Base-by-base conservation (phyloP, 805 yeast species). In the Candida caryicola region DNA sequence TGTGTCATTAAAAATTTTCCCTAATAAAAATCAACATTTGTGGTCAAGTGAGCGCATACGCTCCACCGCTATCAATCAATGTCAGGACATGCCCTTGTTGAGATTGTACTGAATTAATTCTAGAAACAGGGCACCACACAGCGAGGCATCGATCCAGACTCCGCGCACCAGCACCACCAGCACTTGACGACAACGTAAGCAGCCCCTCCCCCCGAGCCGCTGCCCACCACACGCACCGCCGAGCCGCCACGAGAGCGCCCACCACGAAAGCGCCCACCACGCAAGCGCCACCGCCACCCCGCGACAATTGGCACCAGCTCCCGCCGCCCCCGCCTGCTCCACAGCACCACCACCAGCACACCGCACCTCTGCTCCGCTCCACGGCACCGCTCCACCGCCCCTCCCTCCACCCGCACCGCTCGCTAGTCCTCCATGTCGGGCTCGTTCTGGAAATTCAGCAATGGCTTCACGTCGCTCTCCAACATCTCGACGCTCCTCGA, bases 361-460 rank as follows among this genome's bases (percentile, higher is more conserved):
- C n/a, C n/a, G n/a, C n/a, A n/a, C n/a, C n/a, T n/a, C 29, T 6
- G 5, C 13, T 26, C 7, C 29, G 15, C n/a, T 13, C 12, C 6
- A 5, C 12, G n/a, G 15, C 29, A 7, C 9, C 23, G 9, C 17
- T 8, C 8, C 32, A 12, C 17, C 18, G 2, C 17, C 32, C 14
- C 15, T 21, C 14, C 15, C 30, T 12, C 23, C 27, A 5, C 29
- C n/a, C 21, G 23, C 21, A 26, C 19, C 30, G 9, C 23, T 14
- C 18, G 5, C 32, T 16, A 12, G 29, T 19, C 9, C 13, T 9
- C 36, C 40, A 69, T 69, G 74, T 67, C 73, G n/a, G 70, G 73
- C 14, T 64, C 72, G 14, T 69, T 69, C 47, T 69, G 74, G 74
- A 69, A 69, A 50, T 67, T 69, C 49, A 65, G 69, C 43, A 69